phyloP scores from a whole-genome alignment of 768 basidiomycete genomes.

The Coprinellus aureogranulatus region DNA sequence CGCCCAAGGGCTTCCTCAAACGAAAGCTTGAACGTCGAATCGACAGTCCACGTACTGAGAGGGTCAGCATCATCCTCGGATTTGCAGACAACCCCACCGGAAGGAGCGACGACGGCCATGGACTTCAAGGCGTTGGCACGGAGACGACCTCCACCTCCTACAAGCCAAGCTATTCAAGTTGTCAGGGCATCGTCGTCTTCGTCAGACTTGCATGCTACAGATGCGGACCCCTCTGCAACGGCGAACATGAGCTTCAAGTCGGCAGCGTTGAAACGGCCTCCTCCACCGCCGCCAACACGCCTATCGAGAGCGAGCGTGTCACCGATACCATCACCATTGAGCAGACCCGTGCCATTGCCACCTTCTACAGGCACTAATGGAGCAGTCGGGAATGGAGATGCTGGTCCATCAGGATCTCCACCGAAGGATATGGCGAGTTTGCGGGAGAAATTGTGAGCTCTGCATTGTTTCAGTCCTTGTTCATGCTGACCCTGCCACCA shows the following conservation, averaged over 20 bases:
- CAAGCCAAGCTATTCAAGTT: neutral
- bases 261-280: constrained; percentile 41
- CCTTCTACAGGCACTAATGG: neutral
- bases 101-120: neutral
- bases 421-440: too few relatives aligned
- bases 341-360: constrained; percentile 1
- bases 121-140: neutral
- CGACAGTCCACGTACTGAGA: constrained; percentile 34
- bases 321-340: constrained; percentile 35
- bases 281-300: constrained; percentile 57
- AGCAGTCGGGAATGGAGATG: neutral
- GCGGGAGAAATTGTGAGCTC: neutral
- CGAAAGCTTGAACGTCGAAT: constrained; percentile 25
- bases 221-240: neutral
- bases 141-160: neutral
- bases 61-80: constrained; percentile 56
- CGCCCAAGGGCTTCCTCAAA: constrained; percentile 39
- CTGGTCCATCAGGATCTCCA: neutral
- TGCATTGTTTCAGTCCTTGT: neutral
- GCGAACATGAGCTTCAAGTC: too few relatives aligned
- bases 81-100: constrained; percentile 32
- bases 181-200: neutral
- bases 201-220: neutral
- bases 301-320: constrained; percentile 34
- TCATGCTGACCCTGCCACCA: neutral